phyloP scores from a whole-genome alignment of 345 rosid species.

The Reutealis trisperma region DNA sequence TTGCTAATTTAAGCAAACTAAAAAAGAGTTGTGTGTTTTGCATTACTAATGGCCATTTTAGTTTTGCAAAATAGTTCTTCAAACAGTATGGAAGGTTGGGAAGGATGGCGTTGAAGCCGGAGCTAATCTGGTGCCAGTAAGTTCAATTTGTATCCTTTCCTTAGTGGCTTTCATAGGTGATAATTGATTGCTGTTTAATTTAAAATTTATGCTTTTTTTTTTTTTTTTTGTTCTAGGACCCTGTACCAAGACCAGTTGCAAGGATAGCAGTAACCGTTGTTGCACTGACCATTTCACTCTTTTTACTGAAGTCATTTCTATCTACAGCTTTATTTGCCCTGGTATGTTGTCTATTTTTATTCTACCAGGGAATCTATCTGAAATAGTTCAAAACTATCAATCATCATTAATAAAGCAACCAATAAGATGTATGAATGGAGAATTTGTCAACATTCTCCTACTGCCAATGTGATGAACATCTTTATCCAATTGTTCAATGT shows the following conservation, averaged over 20 bases:
- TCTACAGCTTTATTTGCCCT: conserved; percentile 74
- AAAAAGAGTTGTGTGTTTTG: neutral
- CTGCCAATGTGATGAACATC: neutral
- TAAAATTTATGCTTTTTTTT: neutral
- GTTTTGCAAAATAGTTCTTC: conserved; percentile 49
- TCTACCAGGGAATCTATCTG: neutral
- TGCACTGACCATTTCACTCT: conserved; percentile 48
- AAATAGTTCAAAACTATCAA: neutral
- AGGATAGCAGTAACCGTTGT: conserved; percentile 32
- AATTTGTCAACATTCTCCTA: too few species aligned
- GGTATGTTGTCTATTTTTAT: conserved; percentile 43
- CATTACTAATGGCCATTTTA: neutral
- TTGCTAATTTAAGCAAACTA: neutral
- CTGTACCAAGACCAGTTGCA: conserved; percentile 33
- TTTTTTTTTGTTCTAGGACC: conserved; percentile 13
- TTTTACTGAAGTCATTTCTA: conserved; percentile 42
- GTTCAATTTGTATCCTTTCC: conserved; percentile 30
- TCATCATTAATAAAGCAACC: neutral
- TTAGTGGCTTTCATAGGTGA: neutral
- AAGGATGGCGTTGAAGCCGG: conserved; percentile 87
- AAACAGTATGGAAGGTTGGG: conserved; percentile 77
- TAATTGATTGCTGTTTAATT: neutral
- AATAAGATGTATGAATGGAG: neutral
- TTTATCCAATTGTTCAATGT: neutral
- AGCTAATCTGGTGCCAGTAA: conserved; percentile 82